Base-by-base conservation (phyloP, 495 filamentous ascomycete species). In the Pseudomonodictys pantanalensis region DNA sequence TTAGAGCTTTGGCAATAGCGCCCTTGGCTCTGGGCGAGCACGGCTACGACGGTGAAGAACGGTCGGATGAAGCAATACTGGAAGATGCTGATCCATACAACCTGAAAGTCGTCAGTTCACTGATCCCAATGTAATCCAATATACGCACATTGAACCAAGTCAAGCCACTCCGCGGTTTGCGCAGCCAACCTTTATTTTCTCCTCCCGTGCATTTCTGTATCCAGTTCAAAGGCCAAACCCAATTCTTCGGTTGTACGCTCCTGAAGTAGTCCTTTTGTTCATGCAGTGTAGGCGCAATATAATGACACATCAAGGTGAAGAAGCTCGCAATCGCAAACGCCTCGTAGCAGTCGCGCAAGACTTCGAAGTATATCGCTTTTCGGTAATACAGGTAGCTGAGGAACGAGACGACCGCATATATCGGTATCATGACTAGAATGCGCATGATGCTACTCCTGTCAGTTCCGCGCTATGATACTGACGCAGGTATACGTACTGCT, bases 241-340 rank as follows among this genome's bases (percentile, higher is more conserved):
- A 96, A 22, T 77, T 75, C 66, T 81, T 81, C 1, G 89, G 81
- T 25, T 79, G 73, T 60, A 92, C 76, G 22, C 78, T 74, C 44
- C 91, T 80, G 65, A 96, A 96, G 71, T 89, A 95, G 23, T 91
- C 81, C 72, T 96, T 96, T 73, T 96, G 91, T 25, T 82, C 82
- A 66, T 90, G 89, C 25, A 96, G 73, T 64, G 86, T 82, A 20
- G 88, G 89, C 7, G 84, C 88, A 56, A 91, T 83, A 68, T 95
- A 95, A 69, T 86, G 80, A 68, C 91, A 95, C 66, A 95, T 72
- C 20, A 96, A 78, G n/a, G 88, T 82, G 72, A 96, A 96, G 78
- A 96, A 96, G 53, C 86, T 86, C 29, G 89, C 86, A 57, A 96
- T 92, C 41, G 90, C 88, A 66, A 96, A 93, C 3, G 91, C 90